Evolutionary conservation across 305 asterid genomes (phyloP).

Genomic region (Monarda citriodora): DNA sequence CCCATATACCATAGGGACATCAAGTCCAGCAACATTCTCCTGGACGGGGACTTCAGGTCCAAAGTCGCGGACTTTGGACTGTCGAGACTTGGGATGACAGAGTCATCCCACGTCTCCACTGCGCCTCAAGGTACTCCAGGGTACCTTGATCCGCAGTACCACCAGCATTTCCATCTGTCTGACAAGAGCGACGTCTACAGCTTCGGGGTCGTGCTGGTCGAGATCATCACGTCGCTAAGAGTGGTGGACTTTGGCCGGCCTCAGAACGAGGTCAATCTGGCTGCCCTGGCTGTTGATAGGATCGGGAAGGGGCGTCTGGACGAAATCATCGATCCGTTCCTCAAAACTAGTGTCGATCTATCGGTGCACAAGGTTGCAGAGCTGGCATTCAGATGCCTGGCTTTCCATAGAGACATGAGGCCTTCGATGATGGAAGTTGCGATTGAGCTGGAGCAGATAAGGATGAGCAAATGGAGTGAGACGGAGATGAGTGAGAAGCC

Average conservation of each 20-base stretch:
- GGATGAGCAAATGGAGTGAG: constrained; percentile 42
- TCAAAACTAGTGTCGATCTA: constrained; percentile 26
- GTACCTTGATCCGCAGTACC: constrained; percentile 75
- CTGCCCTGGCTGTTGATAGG: constrained; percentile 56
- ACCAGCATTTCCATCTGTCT: constrained; percentile 64
- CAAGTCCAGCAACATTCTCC: constrained; percentile 64
- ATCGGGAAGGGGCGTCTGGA: constrained; percentile 61
- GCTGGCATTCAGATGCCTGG: constrained; percentile 74
- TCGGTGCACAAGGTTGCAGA: constrained; percentile 62
- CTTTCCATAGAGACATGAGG: constrained; percentile 73
- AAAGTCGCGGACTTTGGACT: constrained; percentile 81
- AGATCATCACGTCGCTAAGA: constrained; percentile 58
- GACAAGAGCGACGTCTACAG: constrained; percentile 78
- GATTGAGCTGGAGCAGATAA: constrained; percentile 60
- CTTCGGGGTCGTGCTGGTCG: constrained; percentile 67
- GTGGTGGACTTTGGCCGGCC: constrained; percentile 65
- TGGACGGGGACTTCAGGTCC: constrained; percentile 47
- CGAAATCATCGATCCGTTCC: constrained; percentile 56
- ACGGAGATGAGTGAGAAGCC: constrained; percentile 25
- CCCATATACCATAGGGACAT: constrained; percentile 75
- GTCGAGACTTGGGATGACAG: constrained; percentile 54
- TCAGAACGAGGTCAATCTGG: constrained; percentile 52
- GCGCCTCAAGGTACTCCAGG: constrained; percentile 86
- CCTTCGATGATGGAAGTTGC: constrained; percentile 87
- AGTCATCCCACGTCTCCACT: constrained; percentile 60